phyloP scores from a whole-genome alignment of 1,284 basidiomycete species.

The Melampsora americana region DNA sequence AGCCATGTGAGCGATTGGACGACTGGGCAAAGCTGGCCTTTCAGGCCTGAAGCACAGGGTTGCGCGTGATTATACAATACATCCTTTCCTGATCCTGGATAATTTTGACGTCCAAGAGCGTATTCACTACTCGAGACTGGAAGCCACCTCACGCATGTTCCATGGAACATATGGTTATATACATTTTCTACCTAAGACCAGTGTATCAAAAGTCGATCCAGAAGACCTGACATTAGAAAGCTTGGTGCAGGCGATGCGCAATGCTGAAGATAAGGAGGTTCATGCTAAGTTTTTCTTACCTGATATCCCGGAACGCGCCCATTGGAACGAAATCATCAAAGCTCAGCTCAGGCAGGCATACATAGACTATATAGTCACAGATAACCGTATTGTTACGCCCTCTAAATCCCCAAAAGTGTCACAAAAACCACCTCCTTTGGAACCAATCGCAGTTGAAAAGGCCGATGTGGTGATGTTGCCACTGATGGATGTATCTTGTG shows the following conservation, averaged over 20 bases:
- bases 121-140: constrained; percentile 1
- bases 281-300: neutral
- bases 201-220: neutral
- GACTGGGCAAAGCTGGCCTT: neutral
- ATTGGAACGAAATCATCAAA: neutral
- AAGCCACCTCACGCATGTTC: neutral
- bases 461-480: constrained; percentile 9
- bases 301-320: neutral
- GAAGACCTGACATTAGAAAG: neutral
- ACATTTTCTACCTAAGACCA: neutral
- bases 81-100: constrained; percentile 14
- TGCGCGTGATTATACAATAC: neutral
- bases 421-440: no score
- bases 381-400: neutral
- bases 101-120: constrained; percentile 22
- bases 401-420: no score
- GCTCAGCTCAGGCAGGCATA: constrained; percentile 1
- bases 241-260: neutral
- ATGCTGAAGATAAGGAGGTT: neutral
- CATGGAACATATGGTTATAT: constrained; percentile 21
- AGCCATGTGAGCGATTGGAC: neutral
- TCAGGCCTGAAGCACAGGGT: neutral
- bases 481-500: constrained; percentile 21
- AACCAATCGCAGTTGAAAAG: neutral
- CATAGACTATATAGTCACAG: neutral